These are phyloP conservation scores for Neofusicoccum laricinum DNA, from an alignment of 2,329 filamentous ascomycete species.

Conservation along the genomic window DNA sequence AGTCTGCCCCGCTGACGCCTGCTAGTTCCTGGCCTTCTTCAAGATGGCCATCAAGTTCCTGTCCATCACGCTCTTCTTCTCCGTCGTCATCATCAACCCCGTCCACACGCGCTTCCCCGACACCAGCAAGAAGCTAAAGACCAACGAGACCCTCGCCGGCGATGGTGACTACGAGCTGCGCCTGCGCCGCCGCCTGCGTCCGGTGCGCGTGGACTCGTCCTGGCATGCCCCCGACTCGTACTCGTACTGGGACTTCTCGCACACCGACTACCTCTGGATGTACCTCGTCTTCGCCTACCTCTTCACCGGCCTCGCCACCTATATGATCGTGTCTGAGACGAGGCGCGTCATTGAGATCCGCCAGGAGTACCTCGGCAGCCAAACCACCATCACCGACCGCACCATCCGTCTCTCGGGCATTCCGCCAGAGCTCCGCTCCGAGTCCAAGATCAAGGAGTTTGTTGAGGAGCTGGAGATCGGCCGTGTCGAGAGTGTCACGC, in stretches of 20 bases:
- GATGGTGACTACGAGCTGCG: conserved; percentile 4
- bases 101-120: conserved; percentile 69
- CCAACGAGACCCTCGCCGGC: conserved; percentile 19
- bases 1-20: neutral
- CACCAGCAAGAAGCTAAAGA: conserved; percentile 36
- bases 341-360: conserved; percentile 79
- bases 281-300: conserved; percentile 94
- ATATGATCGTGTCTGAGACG: conserved; percentile 79
- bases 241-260: conserved; percentile 29
- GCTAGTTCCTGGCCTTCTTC: conserved; percentile 84
- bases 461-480: conserved; percentile 87
- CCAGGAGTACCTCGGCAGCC: conserved; percentile 87
- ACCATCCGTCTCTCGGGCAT: conserved; percentile 92
- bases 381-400: conserved; percentile 92
- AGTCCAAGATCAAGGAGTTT: conserved; percentile 79
- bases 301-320: conserved; percentile 78
- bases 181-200: neutral
- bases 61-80: conserved; percentile 74
- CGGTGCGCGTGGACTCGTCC: neutral
- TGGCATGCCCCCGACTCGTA: conserved; percentile 10
- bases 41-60: conserved; percentile 90
- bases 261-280: conserved; percentile 74
- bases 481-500: conserved; percentile 78
- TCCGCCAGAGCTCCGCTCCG: conserved; percentile 72
- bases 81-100: conserved; percentile 75